Percentiles rank a stretch among this genome's conserved stretches.
Evolutionary conservation across 257 asterid species (phyloP).

Genomic region (Fraxinus anomala): DNA sequence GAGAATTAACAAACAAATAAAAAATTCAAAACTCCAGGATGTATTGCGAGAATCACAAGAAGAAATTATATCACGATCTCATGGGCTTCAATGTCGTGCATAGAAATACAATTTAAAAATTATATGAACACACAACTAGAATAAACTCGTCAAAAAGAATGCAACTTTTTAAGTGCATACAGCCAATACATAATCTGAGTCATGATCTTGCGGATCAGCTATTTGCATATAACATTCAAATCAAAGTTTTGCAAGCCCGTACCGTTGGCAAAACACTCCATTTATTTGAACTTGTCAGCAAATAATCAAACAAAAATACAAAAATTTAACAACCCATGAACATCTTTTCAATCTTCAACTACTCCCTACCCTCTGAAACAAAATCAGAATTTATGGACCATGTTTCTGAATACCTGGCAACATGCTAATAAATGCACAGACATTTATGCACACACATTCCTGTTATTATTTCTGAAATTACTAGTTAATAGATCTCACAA

Average conservation of each 20-base stretch:
- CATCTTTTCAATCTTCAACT: not conserved
- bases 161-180: not conserved
- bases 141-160: not conserved
- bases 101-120: not conserved
- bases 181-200: not conserved
- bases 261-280: not conserved
- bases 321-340: not conserved
- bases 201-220: not conserved
- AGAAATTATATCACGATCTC: not conserved
- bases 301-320: not conserved
- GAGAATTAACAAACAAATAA: not conserved
- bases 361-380: not conserved
- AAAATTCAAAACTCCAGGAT: not conserved
- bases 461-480: not conserved
- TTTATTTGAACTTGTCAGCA: not conserved
- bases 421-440: not conserved
- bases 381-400: not conserved
- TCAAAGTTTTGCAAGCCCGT: not conserved
- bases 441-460: not conserved
- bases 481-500: conserved; percentile 4
- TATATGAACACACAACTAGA: not conserved
- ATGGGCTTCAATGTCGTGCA: not conserved
- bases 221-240: not conserved
- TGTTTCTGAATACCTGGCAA: not conserved
- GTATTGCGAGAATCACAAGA: not conserved